These are phyloP conservation scores for Cytidiella melzeri DNA, from an alignment of 768 basidiomycete species.

Conservation along the genomic window DNA sequence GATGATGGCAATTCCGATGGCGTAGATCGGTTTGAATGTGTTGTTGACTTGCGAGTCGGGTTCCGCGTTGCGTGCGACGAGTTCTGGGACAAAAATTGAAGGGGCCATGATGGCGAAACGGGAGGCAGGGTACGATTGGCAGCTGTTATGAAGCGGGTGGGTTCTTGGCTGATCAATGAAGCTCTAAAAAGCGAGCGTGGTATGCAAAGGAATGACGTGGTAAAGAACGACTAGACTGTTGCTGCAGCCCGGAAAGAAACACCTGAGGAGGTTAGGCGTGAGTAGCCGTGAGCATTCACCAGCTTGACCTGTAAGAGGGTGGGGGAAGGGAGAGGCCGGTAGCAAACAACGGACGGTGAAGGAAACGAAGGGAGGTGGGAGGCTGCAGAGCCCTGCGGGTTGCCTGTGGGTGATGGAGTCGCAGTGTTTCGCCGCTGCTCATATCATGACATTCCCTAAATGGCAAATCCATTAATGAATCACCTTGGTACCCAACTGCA, in stretches of 20 bases:
- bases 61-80: conserved; percentile 4
- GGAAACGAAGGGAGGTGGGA: no score
- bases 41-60: conserved; percentile 9
- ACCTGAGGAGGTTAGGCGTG: no score
- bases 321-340: background rate
- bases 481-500: background rate
- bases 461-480: background rate
- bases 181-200: no score
- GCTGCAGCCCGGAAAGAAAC: no score
- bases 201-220: conserved; percentile 5
- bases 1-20: conserved; percentile 47
- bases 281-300: no score
- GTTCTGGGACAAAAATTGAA: background rate
- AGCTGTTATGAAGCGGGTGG: background rate
- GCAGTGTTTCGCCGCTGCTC: no score
- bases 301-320: background rate
- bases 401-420: no score
- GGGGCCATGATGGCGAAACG: background rate
- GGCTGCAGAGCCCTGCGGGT: no score
- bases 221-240: background rate
- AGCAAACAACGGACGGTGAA: background rate
- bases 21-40: conserved; percentile 29
- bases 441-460: background rate
- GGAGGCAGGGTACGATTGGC: background rate
- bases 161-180: no score